Conservation (phyloP, 1,284 basidiomycete genomes). For the Marasmius sp. region DNA sequence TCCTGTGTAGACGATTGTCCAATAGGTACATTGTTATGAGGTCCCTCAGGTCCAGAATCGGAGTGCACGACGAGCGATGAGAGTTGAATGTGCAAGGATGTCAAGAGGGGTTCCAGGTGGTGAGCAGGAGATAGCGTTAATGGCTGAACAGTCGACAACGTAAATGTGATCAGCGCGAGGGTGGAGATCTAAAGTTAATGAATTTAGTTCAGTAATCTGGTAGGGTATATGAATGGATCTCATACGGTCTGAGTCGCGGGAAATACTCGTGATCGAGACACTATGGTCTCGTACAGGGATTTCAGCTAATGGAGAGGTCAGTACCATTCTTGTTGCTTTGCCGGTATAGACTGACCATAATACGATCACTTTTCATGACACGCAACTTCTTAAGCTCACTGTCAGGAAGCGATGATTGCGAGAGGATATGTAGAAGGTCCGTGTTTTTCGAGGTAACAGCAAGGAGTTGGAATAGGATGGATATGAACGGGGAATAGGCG, state of each 20-base stretch:
- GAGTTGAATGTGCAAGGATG: conserved; percentile 39
- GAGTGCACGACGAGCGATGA: neutral
- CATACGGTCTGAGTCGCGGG: conserved; percentile 38
- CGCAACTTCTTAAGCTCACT: conserved; percentile 43
- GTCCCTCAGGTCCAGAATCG: neutral
- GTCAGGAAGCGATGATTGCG: conserved; percentile 25
- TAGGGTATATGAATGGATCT: conserved; percentile 11
- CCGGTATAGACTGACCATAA: conserved; percentile 32
- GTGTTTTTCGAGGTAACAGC: conserved; percentile 27
- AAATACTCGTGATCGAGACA: conserved; percentile 46
- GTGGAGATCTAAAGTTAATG: conserved; percentile 46
- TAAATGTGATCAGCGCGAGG: conserved; percentile 50
- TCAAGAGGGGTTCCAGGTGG: conserved; percentile 27
- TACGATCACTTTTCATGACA: conserved; percentile 47
- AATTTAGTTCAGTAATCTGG: conserved; percentile 11
- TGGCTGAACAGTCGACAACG: conserved; percentile 38
- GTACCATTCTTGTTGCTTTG: neutral
- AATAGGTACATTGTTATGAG: neutral
- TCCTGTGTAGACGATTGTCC: neutral
- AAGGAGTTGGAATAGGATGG: conserved; percentile 48
- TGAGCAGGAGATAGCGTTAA: conserved; percentile 23
- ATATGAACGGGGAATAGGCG: conserved; percentile 23
- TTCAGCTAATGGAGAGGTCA: conserved; percentile 32
- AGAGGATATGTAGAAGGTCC: conserved; percentile 15
- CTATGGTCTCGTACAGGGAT: conserved; percentile 45